These are phyloP conservation scores for Pulveroboletus frians DNA, from an alignment of 768 basidiomycete species.

Conservation along the genomic window DNA sequence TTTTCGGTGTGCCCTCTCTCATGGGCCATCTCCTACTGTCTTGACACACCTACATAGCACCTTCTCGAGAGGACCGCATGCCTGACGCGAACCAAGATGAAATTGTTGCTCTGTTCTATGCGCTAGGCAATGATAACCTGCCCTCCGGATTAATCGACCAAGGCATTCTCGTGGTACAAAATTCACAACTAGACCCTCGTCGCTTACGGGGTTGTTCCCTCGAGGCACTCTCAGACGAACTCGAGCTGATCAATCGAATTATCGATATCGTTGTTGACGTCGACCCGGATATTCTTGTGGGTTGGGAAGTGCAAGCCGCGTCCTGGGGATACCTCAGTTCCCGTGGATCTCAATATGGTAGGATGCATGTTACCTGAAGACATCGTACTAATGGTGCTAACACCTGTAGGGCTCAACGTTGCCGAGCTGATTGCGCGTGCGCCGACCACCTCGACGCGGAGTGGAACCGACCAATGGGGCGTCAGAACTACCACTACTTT, in stretches of 20 bases:
- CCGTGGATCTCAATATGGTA: slow-evolving; percentile 61
- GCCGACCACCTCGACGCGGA: slow-evolving; percentile 34
- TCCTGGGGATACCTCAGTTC: slow-evolving; percentile 89
- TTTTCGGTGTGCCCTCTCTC: slow-evolving; percentile 62
- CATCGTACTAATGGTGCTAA: slow-evolving; percentile 3
- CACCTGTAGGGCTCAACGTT: slow-evolving; percentile 60
- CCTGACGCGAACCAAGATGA: slow-evolving; percentile 57
- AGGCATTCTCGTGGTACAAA: slow-evolving; percentile 55
- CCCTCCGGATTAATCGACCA: slow-evolving; percentile 25
- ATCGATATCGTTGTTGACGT: slow-evolving; percentile 68
- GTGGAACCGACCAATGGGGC: slow-evolving; percentile 63
- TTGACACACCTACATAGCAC: slow-evolving; percentile 37
- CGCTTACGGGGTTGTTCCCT: slow-evolving; percentile 42
- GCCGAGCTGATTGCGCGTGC: slow-evolving; percentile 74
- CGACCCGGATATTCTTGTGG: slow-evolving; percentile 88
- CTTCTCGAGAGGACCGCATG: slow-evolving; percentile 50
- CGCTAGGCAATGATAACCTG: slow-evolving; percentile 47
- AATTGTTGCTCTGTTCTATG: slow-evolving; percentile 69
- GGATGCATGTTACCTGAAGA: neutral
- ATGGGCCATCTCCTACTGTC: neutral
- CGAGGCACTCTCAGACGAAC: slow-evolving; percentile 59
- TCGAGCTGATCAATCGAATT: slow-evolving; percentile 73
- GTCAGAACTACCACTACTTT: slow-evolving; percentile 73
- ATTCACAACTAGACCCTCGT: slow-evolving; percentile 34
- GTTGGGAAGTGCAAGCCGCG: slow-evolving; percentile 85